These are phyloP conservation scores for Leccinum uliginosum DNA, from an alignment of 768 basidiomycete species.

Conservation along the genomic window DNA sequence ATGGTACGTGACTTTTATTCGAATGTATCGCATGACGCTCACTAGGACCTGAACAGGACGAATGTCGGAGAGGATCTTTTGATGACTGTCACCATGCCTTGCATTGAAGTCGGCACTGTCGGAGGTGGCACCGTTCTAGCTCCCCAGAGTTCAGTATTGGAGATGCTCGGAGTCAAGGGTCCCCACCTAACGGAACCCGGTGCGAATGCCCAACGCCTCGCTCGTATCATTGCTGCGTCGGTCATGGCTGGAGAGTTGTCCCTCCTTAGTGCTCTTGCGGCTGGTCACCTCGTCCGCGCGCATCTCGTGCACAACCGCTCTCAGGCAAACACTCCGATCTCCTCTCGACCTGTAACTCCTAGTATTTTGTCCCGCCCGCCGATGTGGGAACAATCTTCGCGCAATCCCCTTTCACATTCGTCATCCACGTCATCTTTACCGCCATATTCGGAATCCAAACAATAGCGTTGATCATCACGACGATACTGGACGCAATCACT, in stretches of 20 bases:
- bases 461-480: constrained; percentile 2
- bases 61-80: constrained; percentile 89
- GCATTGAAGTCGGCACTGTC: constrained; percentile 96
- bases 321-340: constrained; percentile 71
- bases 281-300: constrained; percentile 90
- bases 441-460: constrained; percentile 35
- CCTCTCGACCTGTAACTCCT: constrained; percentile 59
- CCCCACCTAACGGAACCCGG: constrained; percentile 86
- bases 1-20: constrained; percentile 64
- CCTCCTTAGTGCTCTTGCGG: constrained; percentile 87
- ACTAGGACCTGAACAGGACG: constrained; percentile 42
- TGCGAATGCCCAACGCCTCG: constrained; percentile 83
- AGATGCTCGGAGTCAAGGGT: constrained; percentile 90
- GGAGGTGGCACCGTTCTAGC: constrained; percentile 93
- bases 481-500: constrained; percentile 6
- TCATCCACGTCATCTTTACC: constrained; percentile 40
- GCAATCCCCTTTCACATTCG: constrained; percentile 32
- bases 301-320: constrained; percentile 92
- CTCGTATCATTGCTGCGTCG: constrained; percentile 82
- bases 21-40: constrained; percentile 1
- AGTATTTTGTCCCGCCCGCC: constrained; percentile 29
- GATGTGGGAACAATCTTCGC: constrained; percentile 24
- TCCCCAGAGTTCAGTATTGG: constrained; percentile 86
- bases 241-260: constrained; percentile 99
- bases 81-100: constrained; percentile 97